These are phyloP conservation scores for Apiospora malaysiana DNA, from an alignment of 2,329 filamentous ascomycete genomes.

Conservation along the genomic window DNA sequence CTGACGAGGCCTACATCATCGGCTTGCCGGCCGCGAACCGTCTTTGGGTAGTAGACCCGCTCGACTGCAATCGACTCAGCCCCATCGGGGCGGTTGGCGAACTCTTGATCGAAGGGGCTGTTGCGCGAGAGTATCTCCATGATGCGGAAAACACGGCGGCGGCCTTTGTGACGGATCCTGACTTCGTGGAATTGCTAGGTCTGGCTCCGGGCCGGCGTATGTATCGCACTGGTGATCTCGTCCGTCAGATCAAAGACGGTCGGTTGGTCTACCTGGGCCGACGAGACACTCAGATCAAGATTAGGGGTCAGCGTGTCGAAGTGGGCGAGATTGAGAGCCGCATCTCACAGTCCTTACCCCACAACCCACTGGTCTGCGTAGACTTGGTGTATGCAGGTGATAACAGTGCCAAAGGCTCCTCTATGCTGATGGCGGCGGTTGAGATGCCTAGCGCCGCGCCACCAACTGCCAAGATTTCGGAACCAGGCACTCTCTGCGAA, in stretches of 20 bases:
- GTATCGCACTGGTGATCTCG: conserved; percentile 45
- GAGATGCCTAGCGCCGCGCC: neutral
- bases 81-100: conserved; percentile 16
- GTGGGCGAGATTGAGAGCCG: conserved; percentile 48
- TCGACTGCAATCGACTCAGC: neutral
- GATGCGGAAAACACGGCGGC: conserved; percentile 25
- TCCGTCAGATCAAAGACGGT: conserved; percentile 37
- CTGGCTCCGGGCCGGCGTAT: conserved; percentile 27
- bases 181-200: conserved; percentile 1
- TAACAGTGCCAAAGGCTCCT: neutral
- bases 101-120: conserved; percentile 8
- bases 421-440: neutral
- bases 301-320: conserved; percentile 55
- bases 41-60: conserved; percentile 6
- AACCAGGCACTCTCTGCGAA: neutral
- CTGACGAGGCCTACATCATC: neutral
- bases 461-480: too few species aligned
- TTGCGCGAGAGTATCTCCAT: conserved; percentile 24
- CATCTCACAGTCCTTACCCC: conserved; percentile 17
- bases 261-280: conserved; percentile 45
- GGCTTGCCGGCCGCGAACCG: neutral
- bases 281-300: conserved; percentile 52
- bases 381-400: conserved; percentile 30
- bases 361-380: conserved; percentile 30
- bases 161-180: conserved; percentile 24